phyloP scores from a whole-genome alignment of 2,329 filamentous ascomycete genomes.

The Penicillium sp. region DNA sequence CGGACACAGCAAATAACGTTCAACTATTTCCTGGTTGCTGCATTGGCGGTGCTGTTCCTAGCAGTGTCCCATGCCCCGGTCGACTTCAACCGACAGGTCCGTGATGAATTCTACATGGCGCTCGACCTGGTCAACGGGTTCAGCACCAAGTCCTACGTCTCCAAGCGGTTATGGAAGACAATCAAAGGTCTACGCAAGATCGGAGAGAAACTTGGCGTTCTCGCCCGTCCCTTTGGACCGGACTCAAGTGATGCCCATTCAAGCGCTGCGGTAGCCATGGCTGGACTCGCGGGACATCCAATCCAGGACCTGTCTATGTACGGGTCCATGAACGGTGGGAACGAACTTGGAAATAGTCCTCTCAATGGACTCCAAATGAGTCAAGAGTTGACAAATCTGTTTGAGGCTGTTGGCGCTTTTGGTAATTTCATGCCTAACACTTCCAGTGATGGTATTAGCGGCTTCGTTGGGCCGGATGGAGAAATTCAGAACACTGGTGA shows the following conservation, averaged over 20 bases:
- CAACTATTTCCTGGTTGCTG: slow-evolving; percentile 67
- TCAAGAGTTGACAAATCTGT: slow-evolving; percentile 61
- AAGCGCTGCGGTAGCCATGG: slow-evolving; percentile 65
- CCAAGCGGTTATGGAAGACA: slow-evolving; percentile 63
- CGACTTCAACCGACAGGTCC: slow-evolving; percentile 60
- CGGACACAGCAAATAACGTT: slow-evolving; percentile 63
- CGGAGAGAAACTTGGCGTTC: slow-evolving; percentile 60
- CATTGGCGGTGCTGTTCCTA: slow-evolving; percentile 63
- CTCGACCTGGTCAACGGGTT: slow-evolving; percentile 64
- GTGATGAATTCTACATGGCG: slow-evolving; percentile 67
- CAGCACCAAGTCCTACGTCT: slow-evolving; percentile 61
- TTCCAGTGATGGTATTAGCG: slow-evolving; percentile 39
- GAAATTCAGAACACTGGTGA: slow-evolving; percentile 47
- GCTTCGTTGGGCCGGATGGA: slow-evolving; percentile 39
- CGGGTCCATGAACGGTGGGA: slow-evolving; percentile 36
- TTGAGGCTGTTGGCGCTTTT: slow-evolving; percentile 62
- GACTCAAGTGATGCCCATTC: slow-evolving; percentile 58
- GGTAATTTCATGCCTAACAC: slow-evolving; percentile 39
- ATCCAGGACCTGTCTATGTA: slow-evolving; percentile 59
- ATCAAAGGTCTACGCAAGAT: slow-evolving; percentile 64
- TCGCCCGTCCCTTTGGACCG: slow-evolving; percentile 39
- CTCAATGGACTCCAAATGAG: slow-evolving; percentile 60
- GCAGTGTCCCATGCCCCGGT: slow-evolving; percentile 64
- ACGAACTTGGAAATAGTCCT: slow-evolving; percentile 54
- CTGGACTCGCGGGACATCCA: slow-evolving; percentile 62